Evolutionary conservation across 2,329 filamentous ascomycete genomes (phyloP).

Genomic region (Phaeophleospora eucalypticola): DNA sequence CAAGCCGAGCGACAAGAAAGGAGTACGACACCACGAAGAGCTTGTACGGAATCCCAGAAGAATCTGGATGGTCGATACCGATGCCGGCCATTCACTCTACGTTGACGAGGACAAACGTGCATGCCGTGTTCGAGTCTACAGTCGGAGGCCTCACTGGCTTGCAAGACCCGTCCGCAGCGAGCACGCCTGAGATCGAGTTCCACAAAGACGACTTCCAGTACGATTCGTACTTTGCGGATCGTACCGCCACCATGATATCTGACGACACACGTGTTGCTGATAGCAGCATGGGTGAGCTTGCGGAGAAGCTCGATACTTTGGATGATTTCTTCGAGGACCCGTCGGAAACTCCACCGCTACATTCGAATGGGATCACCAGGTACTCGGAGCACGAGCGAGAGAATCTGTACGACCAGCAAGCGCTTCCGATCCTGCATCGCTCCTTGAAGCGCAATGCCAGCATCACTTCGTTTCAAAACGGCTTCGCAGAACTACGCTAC

Average conservation of each 20-base stretch:
- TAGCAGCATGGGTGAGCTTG: constrained; percentile 74
- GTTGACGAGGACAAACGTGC: constrained; percentile 83
- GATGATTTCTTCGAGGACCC: constrained; percentile 53
- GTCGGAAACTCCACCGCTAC: constrained; percentile 13
- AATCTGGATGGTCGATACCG: constrained; percentile 93
- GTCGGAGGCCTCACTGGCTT: constrained; percentile 40
- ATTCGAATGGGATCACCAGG: constrained; percentile 13
- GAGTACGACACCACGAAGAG: constrained; percentile 94
- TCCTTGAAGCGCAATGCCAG: constrained; percentile 69
- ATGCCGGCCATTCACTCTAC: constrained; percentile 86
- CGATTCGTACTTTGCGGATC: constrained; percentile 67
- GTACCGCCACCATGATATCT: constrained; percentile 89
- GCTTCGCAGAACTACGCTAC: constrained; percentile 69
- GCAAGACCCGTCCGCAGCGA: constrained; percentile 49
- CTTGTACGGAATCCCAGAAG: constrained; percentile 92
- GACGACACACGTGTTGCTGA: constrained; percentile 67
- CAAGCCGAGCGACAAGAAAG: constrained; percentile 73
- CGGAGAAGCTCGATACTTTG: constrained; percentile 55
- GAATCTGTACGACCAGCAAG: constrained; percentile 87
- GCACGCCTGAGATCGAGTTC: constrained; percentile 87
- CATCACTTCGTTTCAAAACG: constrained; percentile 76
- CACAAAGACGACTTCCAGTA: constrained; percentile 83
- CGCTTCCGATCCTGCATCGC: constrained; percentile 82
- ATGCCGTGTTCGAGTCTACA: constrained; percentile 85
- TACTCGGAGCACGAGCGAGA: constrained; percentile 55